Percentiles rank a stretch among this genome's conserved stretches.
phyloP scores from a whole-genome alignment of 192 early-diverging fungal genomes.

The Spizellomyces sp. region DNA sequence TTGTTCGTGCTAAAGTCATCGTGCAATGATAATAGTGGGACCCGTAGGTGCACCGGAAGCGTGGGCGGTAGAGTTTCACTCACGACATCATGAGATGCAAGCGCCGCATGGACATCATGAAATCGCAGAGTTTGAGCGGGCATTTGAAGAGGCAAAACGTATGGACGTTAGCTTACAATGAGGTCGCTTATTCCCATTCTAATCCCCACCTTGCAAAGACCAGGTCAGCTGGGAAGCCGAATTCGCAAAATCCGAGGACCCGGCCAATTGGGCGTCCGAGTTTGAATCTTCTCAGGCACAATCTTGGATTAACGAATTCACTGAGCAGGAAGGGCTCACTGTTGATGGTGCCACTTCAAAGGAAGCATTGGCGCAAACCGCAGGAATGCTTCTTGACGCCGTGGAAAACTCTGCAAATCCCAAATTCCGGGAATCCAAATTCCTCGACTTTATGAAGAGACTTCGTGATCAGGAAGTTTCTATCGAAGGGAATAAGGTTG shows the following conservation, averaged over 20 bases:
- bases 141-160: constrained; percentile 35
- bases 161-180: constrained; percentile 3
- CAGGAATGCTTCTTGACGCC: constrained; percentile 76
- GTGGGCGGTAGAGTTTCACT: constrained; percentile 24
- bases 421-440: constrained; percentile 91
- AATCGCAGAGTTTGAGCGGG: constrained; percentile 40
- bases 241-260: constrained; percentile 39
- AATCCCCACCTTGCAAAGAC: constrained; percentile 1
- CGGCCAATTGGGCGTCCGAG: constrained; percentile 51
- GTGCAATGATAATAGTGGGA: no score
- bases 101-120: constrained; percentile 14
- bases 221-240: constrained; percentile 57
- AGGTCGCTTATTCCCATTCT: background rate
- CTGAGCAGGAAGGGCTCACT: constrained; percentile 42
- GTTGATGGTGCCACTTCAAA: constrained; percentile 41
- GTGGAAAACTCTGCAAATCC: constrained; percentile 80
- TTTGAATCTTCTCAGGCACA: constrained; percentile 44
- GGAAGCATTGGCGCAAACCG: constrained; percentile 79
- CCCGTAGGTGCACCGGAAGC: background rate
- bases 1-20: no score
- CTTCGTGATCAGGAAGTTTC: constrained; percentile 85
- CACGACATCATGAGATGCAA: background rate
- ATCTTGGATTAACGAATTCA: constrained; percentile 50
- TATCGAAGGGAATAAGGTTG: constrained; percentile 89
- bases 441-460: constrained; percentile 91